Conservation (phyloP, 768 basidiomycete genomes). For the Panellus pusillus region DNA sequence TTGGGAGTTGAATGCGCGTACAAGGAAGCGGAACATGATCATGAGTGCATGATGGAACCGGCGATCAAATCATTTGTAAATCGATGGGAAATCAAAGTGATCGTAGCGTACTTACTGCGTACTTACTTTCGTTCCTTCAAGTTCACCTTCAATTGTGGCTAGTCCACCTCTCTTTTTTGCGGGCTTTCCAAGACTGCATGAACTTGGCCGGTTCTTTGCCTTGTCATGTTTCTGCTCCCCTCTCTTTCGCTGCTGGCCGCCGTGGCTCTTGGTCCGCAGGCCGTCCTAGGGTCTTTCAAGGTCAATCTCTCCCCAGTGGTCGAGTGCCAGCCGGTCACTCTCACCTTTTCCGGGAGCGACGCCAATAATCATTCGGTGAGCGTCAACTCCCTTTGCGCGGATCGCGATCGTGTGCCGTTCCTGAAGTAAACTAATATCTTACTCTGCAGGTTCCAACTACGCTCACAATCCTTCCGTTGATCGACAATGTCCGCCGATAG, state of each 20-base stretch:
- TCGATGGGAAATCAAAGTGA: neutral
- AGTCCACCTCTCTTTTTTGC: slow-evolving; percentile 29
- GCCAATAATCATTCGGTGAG: slow-evolving; percentile 26
- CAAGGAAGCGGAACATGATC: too few relatives aligned
- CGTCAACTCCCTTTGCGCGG: too few relatives aligned
- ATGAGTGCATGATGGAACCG: too few relatives aligned
- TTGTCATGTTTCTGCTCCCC: slow-evolving; percentile 28
- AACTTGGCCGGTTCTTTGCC: slow-evolving; percentile 22
- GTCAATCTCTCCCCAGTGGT: slow-evolving; percentile 44
- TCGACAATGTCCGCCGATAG: slow-evolving; percentile 43
- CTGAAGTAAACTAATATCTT: too few relatives aligned
- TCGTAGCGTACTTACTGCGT: neutral
- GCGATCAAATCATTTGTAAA: too few relatives aligned
- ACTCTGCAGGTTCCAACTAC: slow-evolving; percentile 33
- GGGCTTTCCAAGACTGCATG: slow-evolving; percentile 26
- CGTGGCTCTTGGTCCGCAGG: slow-evolving; percentile 40
- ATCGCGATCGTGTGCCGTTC: too few relatives aligned
- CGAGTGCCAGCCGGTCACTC: slow-evolving; percentile 53
- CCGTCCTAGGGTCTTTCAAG: slow-evolving; percentile 35
- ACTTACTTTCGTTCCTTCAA: slow-evolving; percentile 26
- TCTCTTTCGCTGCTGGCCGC: slow-evolving; percentile 31
- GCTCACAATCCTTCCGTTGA: slow-evolving; percentile 53
- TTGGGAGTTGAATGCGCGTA: too few relatives aligned
- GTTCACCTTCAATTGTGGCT: slow-evolving; percentile 32
- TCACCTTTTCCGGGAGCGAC: slow-evolving; percentile 44